Evolutionary conservation across 768 basidiomycete species (phyloP).

Genomic region (Leucogyrophana mollusca): DNA sequence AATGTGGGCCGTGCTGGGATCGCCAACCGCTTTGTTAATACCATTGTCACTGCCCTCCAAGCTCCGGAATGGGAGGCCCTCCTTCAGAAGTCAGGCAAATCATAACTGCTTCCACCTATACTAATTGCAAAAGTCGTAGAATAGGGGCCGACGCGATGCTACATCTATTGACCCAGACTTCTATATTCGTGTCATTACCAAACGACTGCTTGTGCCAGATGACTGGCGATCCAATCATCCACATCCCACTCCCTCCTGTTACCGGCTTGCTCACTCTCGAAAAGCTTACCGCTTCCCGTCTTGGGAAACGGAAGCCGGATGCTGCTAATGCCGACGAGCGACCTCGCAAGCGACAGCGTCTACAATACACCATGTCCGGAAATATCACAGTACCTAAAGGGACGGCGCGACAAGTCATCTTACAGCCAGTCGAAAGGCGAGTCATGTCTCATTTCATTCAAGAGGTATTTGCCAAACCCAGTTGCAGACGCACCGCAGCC

Average conservation of each 20-base stretch:
- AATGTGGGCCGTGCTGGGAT: slow-evolving; percentile 43
- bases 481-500: slow-evolving; percentile 41
- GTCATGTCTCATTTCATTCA: not conserved
- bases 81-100: slow-evolving; percentile 50
- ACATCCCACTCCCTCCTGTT: slow-evolving; percentile 28
- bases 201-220: slow-evolving; percentile 87
- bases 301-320: slow-evolving; percentile 24
- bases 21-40: slow-evolving; percentile 68
- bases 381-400: slow-evolving; percentile 6
- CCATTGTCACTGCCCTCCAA: slow-evolving; percentile 66
- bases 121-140: slow-evolving; percentile 44
- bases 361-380: slow-evolving; percentile 4
- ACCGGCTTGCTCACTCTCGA: slow-evolving; percentile 10
- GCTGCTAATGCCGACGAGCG: slow-evolving; percentile 8
- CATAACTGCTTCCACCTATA: not conserved
- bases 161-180: slow-evolving; percentile 73
- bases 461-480: slow-evolving; percentile 4
- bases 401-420: slow-evolving; percentile 3
- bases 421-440: slow-evolving; percentile 21
- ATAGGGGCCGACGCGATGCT: slow-evolving; percentile 76
- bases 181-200: slow-evolving; percentile 72
- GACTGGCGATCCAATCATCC: slow-evolving; percentile 67
- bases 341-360: slow-evolving; percentile 27
- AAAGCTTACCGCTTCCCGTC: not conserved
- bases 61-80: slow-evolving; percentile 65